These are phyloP conservation scores for Pyrenopolyporus hunteri DNA, from an alignment of 495 filamentous ascomycete genomes.

Conservation along the genomic window DNA sequence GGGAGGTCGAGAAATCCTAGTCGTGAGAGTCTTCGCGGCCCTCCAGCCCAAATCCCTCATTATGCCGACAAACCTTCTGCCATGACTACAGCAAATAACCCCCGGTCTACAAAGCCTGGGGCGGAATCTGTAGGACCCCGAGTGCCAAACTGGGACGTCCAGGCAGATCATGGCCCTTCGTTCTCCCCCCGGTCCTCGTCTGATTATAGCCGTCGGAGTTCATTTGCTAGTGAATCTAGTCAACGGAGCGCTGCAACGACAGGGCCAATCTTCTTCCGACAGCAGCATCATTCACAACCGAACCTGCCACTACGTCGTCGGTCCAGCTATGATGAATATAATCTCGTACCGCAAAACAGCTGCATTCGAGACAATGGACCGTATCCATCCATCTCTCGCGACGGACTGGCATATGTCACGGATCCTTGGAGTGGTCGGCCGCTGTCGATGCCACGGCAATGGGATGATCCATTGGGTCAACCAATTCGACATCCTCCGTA, in stretches of 20 bases:
- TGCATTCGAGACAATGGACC: slow-evolving; percentile 31
- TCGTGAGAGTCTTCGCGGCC: slow-evolving; percentile 43
- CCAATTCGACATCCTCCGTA: slow-evolving; percentile 41
- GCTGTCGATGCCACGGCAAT: slow-evolving; percentile 36
- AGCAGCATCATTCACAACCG: slow-evolving; percentile 37
- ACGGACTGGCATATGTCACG: slow-evolving; percentile 39
- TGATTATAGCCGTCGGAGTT: slow-evolving; percentile 41
- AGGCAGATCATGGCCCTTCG: slow-evolving; percentile 40
- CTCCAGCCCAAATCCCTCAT: slow-evolving; percentile 26
- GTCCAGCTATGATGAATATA: slow-evolving; percentile 51
- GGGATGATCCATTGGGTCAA: slow-evolving; percentile 38
- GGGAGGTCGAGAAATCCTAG: slow-evolving; percentile 38
- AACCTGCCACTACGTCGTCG: slow-evolving; percentile 46
- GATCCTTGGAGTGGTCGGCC: slow-evolving; percentile 44
- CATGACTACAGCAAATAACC: slow-evolving; percentile 34
- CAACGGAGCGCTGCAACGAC: slow-evolving; percentile 31
- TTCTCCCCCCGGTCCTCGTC: slow-evolving; percentile 36
- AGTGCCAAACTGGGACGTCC: slow-evolving; percentile 41
- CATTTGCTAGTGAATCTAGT: slow-evolving; percentile 37
- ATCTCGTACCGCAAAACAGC: slow-evolving; percentile 26
- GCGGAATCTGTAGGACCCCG: slow-evolving; percentile 17
- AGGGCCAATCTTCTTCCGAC: slow-evolving; percentile 20
- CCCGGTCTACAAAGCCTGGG: slow-evolving; percentile 35
- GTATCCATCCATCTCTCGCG: slow-evolving; percentile 47
- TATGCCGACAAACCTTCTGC: slow-evolving; percentile 20